phyloP scores from a whole-genome alignment of 306 rosid genomes.

The Vigna trinervia region DNA sequence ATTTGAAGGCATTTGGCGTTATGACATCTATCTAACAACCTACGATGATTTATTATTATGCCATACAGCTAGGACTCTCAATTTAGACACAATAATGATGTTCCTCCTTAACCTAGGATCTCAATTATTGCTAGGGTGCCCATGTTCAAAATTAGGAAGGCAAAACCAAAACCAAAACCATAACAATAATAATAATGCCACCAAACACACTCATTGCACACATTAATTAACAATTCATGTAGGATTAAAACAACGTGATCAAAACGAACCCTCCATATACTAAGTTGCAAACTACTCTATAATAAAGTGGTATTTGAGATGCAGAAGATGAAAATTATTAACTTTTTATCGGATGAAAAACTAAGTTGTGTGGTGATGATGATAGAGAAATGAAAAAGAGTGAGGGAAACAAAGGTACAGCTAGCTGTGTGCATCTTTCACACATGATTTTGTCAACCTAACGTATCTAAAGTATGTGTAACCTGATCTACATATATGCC shows the following conservation, averaged over 20 bases:
- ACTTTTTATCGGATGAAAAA: no score
- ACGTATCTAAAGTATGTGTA: constrained; percentile 46
- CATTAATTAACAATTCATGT: constrained; percentile 24
- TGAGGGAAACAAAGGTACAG: constrained; percentile 36
- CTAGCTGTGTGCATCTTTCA: constrained; percentile 52
- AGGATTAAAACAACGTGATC: constrained; percentile 28
- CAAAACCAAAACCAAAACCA: background rate
- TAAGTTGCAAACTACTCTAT: background rate
- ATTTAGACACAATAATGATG: constrained; percentile 46
- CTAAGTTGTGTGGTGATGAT: background rate
- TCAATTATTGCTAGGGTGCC: constrained; percentile 53
- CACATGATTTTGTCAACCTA: constrained; percentile 53
- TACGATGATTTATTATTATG: constrained; percentile 46
- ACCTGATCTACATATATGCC: constrained; percentile 49
- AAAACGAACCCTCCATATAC: background rate
- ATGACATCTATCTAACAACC: constrained; percentile 53
- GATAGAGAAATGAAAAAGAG: constrained; percentile 16
- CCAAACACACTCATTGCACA: constrained; percentile 48
- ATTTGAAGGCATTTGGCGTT: constrained; percentile 51
- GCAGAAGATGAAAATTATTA: no score
- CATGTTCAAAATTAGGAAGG: constrained; percentile 29
- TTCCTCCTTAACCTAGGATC: constrained; percentile 53
- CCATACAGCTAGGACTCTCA: constrained; percentile 54
- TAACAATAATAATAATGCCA: constrained; percentile 39
- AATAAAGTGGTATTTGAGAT: no score